phyloP scores from a whole-genome alignment of 257 asterid genomes.

The Leonotis leonurus region DNA sequence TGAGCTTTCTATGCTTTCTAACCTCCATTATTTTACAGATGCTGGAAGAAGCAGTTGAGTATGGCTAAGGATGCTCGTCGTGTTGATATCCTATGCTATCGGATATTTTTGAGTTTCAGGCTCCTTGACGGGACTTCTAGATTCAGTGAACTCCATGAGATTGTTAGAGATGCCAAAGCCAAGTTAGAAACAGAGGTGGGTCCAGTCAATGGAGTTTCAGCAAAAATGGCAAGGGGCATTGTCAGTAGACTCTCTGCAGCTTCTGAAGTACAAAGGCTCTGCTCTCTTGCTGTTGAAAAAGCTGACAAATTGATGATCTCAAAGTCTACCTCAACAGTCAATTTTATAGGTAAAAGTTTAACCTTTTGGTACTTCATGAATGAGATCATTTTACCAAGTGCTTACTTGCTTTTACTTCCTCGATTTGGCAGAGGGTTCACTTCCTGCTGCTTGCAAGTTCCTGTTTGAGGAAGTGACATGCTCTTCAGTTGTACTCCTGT shows the following conservation, averaged over 20 bases:
- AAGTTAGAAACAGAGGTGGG: conserved; percentile 86
- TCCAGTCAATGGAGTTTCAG: conserved; percentile 72
- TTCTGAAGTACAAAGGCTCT: conserved; percentile 60
- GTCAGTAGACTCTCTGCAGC: conserved; percentile 81
- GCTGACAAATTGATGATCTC: conserved; percentile 49
- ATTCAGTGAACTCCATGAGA: conserved; percentile 70
- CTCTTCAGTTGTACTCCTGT: conserved; percentile 56
- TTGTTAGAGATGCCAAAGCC: conserved; percentile 64
- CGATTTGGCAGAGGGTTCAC: conserved; percentile 57
- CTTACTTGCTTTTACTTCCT: conserved; percentile 9
- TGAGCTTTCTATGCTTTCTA: background rate
- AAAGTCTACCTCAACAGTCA: background rate
- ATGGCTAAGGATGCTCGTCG: conserved; percentile 7
- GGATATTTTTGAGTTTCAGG: conserved; percentile 72
- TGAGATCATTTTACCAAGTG: conserved; percentile 3
- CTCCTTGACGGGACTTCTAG: conserved; percentile 76
- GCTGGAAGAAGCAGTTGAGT: conserved; percentile 15
- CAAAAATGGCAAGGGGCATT: conserved; percentile 84
- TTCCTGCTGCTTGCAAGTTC: conserved; percentile 85
- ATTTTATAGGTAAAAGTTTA: conserved; percentile 1
- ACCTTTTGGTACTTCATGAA: conserved; percentile 6
- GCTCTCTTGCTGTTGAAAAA: conserved; percentile 76
- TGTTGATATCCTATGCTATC: conserved; percentile 19
- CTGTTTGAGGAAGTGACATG: conserved; percentile 69
- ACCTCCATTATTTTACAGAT: conserved; percentile 12